Base-by-base conservation (phyloP, 768 basidiomycete species). In the Filobasidium floriforme region DNA sequence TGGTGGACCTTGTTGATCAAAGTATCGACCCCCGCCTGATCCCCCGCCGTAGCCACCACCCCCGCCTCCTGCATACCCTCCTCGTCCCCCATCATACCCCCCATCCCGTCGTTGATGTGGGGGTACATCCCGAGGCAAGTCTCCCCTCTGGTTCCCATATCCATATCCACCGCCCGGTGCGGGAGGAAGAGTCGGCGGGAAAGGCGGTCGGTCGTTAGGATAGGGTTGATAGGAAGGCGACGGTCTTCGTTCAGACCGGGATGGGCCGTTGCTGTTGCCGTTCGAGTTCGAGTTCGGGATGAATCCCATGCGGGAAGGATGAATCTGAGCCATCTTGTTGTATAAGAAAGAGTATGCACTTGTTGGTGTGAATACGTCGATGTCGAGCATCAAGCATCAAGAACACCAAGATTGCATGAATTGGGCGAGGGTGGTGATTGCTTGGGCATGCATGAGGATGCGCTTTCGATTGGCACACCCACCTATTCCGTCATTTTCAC, bases 221-320 rank as follows among this genome's bases (percentile, higher is more conserved):
- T 62, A 26, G 67, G 67, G 61, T 57, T 41, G 22, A 15, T 54
- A 60, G 26, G 67, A 40, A 24, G 73, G 66, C 52, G 72, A 67
- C 18, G 55, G 62, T 24, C 66, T 54, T 12, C 72, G 65, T 52
- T 72, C 70, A 62, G 72, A 70, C 32, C 32, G 32, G 32, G 32
- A 37, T 37, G 32, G 32, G 32, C 5, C 12, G 15, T 22, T 49
- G 18, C 14, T 22, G 46, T 49, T 49, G 18, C 14, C 12, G 46
- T 49, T 49, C 5, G 4, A 3, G 46, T 49, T 63, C 73, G 24
- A 19, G 32, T 37, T 29, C 41, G 73, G 75, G n/a, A 76, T 73
- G 5, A 76, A 60, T 22, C 73, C 70, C 41, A 76, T 26, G 28
- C 75, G 65, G 7, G 75, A 76, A n/a, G 75, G 75, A 61, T 76